Evolutionary conservation across 352 stramenopile genomes (phyloP), one percentile per base, ranked within the genome.

Genomic region (Phytopythium helicoides): DNA sequence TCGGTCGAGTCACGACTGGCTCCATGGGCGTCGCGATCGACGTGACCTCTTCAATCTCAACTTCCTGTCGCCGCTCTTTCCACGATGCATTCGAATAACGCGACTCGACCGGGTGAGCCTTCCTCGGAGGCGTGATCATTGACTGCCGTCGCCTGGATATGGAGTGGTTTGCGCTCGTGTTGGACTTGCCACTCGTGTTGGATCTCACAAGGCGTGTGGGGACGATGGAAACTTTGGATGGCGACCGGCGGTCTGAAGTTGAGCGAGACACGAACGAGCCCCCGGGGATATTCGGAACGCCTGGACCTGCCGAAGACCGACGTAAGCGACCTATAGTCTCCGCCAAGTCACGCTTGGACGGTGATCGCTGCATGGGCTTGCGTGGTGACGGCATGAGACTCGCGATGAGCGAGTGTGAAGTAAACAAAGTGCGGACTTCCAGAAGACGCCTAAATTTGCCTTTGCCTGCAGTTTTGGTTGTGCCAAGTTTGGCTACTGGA

Each of bases 11-110:
- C 9, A 37, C 5, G 10, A 45, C 19, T 26, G 37, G 23, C 48
- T 55, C 23, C 36, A 55, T 16, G 14, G 48, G 48, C 25, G 37
- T 55, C 28, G 45, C 38, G n/a, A 40, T 6, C 0, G 45, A 51
- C 45, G 45, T 40, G 1, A 55, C 7, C 12, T 55, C 36, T 18
- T 66, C 58, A 25, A 62, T 37, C 23, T 65, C 56, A 21, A 21
- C 45, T 25, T 58, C 52, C 33, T 54, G 59, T 0, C 56, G 56
- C 19, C 66, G 63, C 28, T 67, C 62, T 19, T 33, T 36, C 23
- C 51, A 64, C 21, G 67, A 69, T 16, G 57, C 62, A 44, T 67
- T 64, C n/a, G 62, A 76, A 39, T 76, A 76, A n/a, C 64, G 42
- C 1, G 52, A 66, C 15, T 67, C 60, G 52, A 47, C 71, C 9